phyloP scores from a whole-genome alignment of 495 filamentous ascomycete species.

The Lasiosphaeris hirsuta region DNA sequence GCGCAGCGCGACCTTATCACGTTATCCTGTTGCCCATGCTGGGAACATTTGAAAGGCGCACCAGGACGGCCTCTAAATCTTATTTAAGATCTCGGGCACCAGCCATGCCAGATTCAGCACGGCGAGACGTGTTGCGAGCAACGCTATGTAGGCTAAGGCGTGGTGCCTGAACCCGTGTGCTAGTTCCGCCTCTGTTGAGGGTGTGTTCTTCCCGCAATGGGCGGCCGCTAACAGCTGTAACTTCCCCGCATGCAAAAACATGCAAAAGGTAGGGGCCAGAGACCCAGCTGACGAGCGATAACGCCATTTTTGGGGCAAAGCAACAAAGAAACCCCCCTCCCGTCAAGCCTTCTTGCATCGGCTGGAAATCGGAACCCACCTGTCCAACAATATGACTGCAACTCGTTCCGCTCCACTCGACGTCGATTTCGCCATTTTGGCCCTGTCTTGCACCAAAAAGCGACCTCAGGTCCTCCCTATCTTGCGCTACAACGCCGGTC shows the following conservation, averaged over 20 bases:
- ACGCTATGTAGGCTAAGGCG: no score
- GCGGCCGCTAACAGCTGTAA: slow-evolving; percentile 14
- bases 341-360: slow-evolving; percentile 12
- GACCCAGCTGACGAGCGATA: slow-evolving; percentile 26
- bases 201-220: background rate
- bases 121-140: no score
- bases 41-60: background rate
- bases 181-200: background rate
- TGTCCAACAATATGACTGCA: background rate
- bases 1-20: background rate
- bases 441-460: slow-evolving; percentile 23
- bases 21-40: background rate
- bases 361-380: slow-evolving; percentile 6
- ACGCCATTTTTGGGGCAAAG: slow-evolving; percentile 36
- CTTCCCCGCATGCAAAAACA: slow-evolving; percentile 22
- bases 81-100: background rate
- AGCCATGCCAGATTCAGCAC: background rate
- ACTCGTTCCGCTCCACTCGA: slow-evolving; percentile 16
- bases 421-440: slow-evolving; percentile 33
- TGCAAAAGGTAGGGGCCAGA: slow-evolving; percentile 9
- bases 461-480: background rate
- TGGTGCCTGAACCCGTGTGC: no score
- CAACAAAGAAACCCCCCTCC: slow-evolving; percentile 20
- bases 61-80: background rate
- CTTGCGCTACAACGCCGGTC: background rate